Percentiles rank a stretch among this genome's conserved stretches.
These are phyloP conservation scores for Mucor plumbeus DNA, from an alignment of 371 early-diverging fungal genomes.

Conservation along the genomic window DNA sequence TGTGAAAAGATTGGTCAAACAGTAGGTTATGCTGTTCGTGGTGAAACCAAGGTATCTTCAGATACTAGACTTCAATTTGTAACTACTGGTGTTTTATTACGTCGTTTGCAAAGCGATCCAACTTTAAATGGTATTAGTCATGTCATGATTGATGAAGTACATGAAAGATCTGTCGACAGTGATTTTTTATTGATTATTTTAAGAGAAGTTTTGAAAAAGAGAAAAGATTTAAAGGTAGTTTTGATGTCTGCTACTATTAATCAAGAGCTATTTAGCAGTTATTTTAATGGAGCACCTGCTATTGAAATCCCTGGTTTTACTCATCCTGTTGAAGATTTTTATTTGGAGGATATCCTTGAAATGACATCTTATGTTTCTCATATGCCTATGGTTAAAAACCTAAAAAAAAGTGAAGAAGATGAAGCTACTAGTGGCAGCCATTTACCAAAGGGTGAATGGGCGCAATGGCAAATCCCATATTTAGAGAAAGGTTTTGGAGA, in stretches of 20 bases:
- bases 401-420: conserved; percentile 39
- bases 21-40: conserved; percentile 68
- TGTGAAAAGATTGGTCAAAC: conserved; percentile 57
- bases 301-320: conserved; percentile 81
- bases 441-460: conserved; percentile 37
- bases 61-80: conserved; percentile 81
- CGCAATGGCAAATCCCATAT: conserved; percentile 50
- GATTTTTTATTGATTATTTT: conserved; percentile 68
- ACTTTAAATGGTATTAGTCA: conserved; percentile 64
- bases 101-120: conserved; percentile 78
- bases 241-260: conserved; percentile 87
- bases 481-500: conserved; percentile 52
- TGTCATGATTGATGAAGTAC: conserved; percentile 84
- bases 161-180: conserved; percentile 76
- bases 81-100: conserved; percentile 84
- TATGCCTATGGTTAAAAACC: conserved; percentile 37
- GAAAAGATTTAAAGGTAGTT: conserved; percentile 61
- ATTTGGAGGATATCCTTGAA: conserved; percentile 64
- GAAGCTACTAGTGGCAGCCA: conserved; percentile 25
- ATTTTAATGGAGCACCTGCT: conserved; percentile 68
- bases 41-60: conserved; percentile 61
- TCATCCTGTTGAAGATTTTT: conserved; percentile 77
- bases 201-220: conserved; percentile 56
- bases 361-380: conserved; percentile 51
- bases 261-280: conserved; percentile 63